Percentiles rank a stretch among this genome's conserved stretches.
Evolutionary conservation across 73 alveolate genomes (phyloP).

Genomic region (Effrenium voratum): DNA sequence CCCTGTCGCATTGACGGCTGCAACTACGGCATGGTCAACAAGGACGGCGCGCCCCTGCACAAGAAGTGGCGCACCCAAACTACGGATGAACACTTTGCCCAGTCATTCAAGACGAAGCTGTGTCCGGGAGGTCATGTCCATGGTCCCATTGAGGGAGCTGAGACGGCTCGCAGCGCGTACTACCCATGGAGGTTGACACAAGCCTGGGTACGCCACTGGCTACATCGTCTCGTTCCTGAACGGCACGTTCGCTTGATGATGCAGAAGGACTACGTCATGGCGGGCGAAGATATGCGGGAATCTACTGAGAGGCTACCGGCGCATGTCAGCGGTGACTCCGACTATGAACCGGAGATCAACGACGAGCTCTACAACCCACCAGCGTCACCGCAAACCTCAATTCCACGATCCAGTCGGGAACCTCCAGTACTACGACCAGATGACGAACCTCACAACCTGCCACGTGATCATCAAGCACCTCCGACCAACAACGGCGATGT

Average conservation of each 20-base stretch:
- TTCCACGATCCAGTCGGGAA: background rate
- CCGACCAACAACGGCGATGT: too few relatives aligned
- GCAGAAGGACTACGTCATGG: too few relatives aligned
- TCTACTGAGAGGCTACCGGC: background rate
- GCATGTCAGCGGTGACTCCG: background rate
- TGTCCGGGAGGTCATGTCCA: background rate
- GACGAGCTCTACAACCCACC: background rate
- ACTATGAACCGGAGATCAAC: background rate
- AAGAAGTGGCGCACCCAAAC: background rate
- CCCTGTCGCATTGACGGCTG: constrained; percentile 24
- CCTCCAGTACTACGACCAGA: background rate
- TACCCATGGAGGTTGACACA: background rate
- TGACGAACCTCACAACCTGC: background rate
- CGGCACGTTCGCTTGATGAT: too few relatives aligned
- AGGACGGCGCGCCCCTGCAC: background rate
- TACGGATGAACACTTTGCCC: background rate
- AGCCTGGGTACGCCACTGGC: background rate
- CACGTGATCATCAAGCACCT: too few relatives aligned
- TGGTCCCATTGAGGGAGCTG: background rate
- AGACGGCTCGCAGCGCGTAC: background rate
- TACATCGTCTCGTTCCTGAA: background rate
- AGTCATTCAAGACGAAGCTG: background rate
- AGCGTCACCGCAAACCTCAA: background rate
- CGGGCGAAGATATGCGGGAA: background rate
- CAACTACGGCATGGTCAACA: background rate